A percentile compares a stretch with the other conserved stretches of the same genome.
Evolutionary conservation across 768 basidiomycete species (phyloP).

Genomic region (Podaxis sp.): DNA sequence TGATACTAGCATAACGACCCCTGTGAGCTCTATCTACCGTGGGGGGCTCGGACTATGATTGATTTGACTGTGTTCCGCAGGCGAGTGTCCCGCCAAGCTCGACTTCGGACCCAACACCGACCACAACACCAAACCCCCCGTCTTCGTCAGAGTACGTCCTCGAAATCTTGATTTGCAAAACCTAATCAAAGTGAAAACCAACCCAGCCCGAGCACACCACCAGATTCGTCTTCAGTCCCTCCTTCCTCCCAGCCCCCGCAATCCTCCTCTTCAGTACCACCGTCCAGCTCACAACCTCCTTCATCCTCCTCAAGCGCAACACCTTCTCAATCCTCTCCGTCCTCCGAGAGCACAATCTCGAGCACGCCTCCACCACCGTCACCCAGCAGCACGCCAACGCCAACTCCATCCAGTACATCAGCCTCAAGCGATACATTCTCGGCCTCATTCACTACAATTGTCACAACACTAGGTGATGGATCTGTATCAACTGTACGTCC

Average conservation of each 20-base stretch:
- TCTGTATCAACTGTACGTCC: conserved; percentile 3
- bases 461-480: conserved; percentile 2
- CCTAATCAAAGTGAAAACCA: not conserved
- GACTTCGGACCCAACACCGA: not conserved
- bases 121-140: not conserved
- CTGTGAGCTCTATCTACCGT: not conserved
- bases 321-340: too few species aligned
- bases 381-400: not conserved
- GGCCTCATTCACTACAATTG: not conserved
- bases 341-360: not conserved
- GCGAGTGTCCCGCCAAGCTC: not conserved
- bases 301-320: not conserved
- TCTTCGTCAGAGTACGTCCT: not conserved
- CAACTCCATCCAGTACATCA: not conserved
- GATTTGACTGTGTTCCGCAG: not conserved
- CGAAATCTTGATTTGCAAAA: not conserved
- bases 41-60: not conserved
- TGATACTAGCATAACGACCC: conserved; percentile 15
- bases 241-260: not conserved
- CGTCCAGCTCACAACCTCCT: not conserved
- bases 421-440: not conserved
- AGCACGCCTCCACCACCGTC: not conserved
- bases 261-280: not conserved
- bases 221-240: not conserved
- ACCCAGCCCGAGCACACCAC: not conserved